Evolutionary conservation across 495 filamentous ascomycete genomes (phyloP).

Genomic region (Penicillium samsonianum): DNA sequence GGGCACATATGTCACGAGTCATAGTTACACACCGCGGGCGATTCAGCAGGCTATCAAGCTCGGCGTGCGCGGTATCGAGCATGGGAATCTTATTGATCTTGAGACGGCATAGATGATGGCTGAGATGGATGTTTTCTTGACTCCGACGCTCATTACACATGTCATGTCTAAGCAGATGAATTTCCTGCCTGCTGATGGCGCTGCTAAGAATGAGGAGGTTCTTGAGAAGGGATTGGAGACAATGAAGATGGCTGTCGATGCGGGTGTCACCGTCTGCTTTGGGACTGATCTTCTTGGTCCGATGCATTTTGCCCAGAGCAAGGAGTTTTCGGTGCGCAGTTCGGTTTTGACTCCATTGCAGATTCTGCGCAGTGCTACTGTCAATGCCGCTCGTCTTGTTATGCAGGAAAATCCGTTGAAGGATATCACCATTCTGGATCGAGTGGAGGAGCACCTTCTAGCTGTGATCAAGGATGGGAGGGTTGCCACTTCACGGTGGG

Average conservation of each 20-base stretch:
- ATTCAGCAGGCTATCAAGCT: slow-evolving; percentile 56
- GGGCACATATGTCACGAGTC: slow-evolving; percentile 55
- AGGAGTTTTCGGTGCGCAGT: slow-evolving; percentile 50
- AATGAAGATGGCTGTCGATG: slow-evolving; percentile 47
- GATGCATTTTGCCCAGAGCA: slow-evolving; percentile 47
- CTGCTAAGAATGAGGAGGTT: slow-evolving; percentile 50
- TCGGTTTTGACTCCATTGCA: slow-evolving; percentile 41
- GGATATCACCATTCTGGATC: slow-evolving; percentile 51
- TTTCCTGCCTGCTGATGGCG: slow-evolving; percentile 42
- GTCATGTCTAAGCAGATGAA: slow-evolving; percentile 42
- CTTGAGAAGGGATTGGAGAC: slow-evolving; percentile 45
- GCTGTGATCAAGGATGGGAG: slow-evolving; percentile 53
- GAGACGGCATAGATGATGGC: slow-evolving; percentile 51
- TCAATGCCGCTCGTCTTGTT: slow-evolving; percentile 49
- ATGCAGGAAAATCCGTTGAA: slow-evolving; percentile 52
- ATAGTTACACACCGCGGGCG: slow-evolving; percentile 52
- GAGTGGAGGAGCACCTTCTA: slow-evolving; percentile 41
- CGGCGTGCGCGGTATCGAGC: slow-evolving; percentile 57
- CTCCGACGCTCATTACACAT: slow-evolving; percentile 56
- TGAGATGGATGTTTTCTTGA: slow-evolving; percentile 46
- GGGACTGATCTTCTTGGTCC: slow-evolving; percentile 55
- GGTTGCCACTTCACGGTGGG: slow-evolving; percentile 24
- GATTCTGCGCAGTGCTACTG: slow-evolving; percentile 52
- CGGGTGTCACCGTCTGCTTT: slow-evolving; percentile 54
- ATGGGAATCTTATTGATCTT: slow-evolving; percentile 54